phyloP scores from a whole-genome alignment of 352 stramenopile species.

The Phytopythium cucurbitacearum region DNA sequence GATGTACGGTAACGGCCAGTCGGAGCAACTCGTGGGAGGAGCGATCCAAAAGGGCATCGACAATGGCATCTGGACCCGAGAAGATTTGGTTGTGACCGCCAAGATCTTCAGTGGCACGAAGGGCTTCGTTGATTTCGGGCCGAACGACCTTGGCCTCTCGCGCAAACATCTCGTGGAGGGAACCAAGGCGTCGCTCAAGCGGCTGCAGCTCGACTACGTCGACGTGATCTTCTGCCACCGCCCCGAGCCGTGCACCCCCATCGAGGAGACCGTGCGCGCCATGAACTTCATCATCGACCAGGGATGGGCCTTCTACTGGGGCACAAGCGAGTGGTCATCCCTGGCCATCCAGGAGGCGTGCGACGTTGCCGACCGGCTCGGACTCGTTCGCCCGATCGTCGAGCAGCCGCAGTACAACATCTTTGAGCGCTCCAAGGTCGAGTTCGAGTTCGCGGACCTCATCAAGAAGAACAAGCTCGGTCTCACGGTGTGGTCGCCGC shows the following conservation, averaged over 20 bases:
- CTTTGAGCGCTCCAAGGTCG: conserved; percentile 46
- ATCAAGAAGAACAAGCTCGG: too few species aligned
- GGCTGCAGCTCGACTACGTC: conserved; percentile 18
- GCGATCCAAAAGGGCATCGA: conserved; percentile 25
- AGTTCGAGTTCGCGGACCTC: conserved; percentile 29
- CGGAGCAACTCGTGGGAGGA: conserved; percentile 15
- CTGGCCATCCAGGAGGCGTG: conserved; percentile 37
- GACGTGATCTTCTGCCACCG: conserved; percentile 28
- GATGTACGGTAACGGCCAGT: too few species aligned
- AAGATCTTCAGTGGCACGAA: conserved; percentile 22
- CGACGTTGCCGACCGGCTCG: conserved; percentile 15
- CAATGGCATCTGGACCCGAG: conserved; percentile 14
- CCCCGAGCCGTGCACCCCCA: conserved; percentile 17
- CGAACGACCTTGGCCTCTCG: conserved; percentile 4
- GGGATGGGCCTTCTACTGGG: too few species aligned
- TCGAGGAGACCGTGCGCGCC: neutral
- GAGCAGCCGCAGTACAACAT: conserved; percentile 66
- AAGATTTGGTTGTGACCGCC: conserved; percentile 13
- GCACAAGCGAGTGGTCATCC: conserved; percentile 4
- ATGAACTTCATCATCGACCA: too few species aligned
- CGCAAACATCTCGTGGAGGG: conserved; percentile 9
- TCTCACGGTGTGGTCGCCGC: conserved; percentile 18
- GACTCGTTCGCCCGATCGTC: conserved; percentile 18
- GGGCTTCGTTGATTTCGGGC: neutral
- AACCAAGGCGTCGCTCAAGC: conserved; percentile 15